Conservation (phyloP, 2,329 filamentous ascomycete species). For the Claviceps sorghi region DNA sequence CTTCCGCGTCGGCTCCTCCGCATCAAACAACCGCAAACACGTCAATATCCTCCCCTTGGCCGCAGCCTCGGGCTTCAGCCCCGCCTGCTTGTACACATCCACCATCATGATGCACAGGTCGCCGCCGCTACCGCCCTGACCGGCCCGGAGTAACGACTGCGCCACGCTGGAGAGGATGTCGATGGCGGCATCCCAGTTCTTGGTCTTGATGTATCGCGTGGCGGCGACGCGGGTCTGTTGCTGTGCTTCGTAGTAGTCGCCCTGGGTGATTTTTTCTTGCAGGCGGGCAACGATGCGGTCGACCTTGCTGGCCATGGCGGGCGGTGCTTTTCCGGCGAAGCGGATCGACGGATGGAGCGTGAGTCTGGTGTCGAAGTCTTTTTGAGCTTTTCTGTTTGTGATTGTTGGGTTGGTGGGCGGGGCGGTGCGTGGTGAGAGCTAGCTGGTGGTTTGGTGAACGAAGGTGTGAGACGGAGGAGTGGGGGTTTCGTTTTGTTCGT, state of each 20-base stretch:
- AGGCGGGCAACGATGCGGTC: conserved; percentile 46
- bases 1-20: conserved; percentile 80
- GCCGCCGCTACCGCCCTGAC: conserved; percentile 85
- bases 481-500: background rate
- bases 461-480: background rate
- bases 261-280: conserved; percentile 76
- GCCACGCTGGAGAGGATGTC: conserved; percentile 78
- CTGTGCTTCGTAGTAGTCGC: conserved; percentile 94
- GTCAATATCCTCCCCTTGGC: conserved; percentile 64
- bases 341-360: background rate
- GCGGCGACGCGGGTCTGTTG: conserved; percentile 95
- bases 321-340: background rate
- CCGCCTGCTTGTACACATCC: conserved; percentile 81
- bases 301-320: conserved; percentile 25
- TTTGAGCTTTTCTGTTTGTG: background rate
- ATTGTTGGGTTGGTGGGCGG: background rate
- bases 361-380: background rate
- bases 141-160: conserved; percentile 71
- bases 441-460: background rate
- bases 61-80: conserved; percentile 59
- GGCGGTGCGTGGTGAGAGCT: background rate
- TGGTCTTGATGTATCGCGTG: conserved; percentile 78
- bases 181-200: conserved; percentile 72
- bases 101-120: conserved; percentile 78
- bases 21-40: conserved; percentile 64